Evolutionary conservation across 2,329 filamentous ascomycete genomes (phyloP).

Genomic region (Harringtonia lauricola): DNA sequence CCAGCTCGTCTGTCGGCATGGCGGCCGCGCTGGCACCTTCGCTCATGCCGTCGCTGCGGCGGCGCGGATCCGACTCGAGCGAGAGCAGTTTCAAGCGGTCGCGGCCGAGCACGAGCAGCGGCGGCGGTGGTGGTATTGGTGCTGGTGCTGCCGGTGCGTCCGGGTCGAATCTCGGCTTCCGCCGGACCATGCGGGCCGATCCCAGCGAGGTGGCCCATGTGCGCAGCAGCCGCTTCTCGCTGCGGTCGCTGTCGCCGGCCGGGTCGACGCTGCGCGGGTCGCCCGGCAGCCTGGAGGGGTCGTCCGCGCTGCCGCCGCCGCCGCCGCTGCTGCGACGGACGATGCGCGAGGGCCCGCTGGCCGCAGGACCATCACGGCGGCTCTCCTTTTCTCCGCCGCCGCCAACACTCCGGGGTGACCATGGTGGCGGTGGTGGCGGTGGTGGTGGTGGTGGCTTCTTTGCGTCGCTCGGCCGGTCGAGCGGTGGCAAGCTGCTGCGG

Average conservation of each 20-base stretch:
- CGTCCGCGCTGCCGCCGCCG: slow-evolving; percentile 32
- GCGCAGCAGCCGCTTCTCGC: slow-evolving; percentile 41
- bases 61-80: slow-evolving; percentile 53
- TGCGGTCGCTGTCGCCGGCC: slow-evolving; percentile 60
- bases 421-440: neutral
- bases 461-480: slow-evolving; percentile 30
- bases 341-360: slow-evolving; percentile 23
- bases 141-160: slow-evolving; percentile 26
- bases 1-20: too few species aligned
- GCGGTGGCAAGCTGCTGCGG: slow-evolving; percentile 19
- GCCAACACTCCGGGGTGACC: slow-evolving; percentile 1
- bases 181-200: slow-evolving; percentile 56
- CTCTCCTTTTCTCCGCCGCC: slow-evolving; percentile 11
- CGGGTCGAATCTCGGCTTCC: slow-evolving; percentile 58
- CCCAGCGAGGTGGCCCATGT: slow-evolving; percentile 19
- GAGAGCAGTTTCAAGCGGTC: slow-evolving; percentile 73
- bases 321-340: slow-evolving; percentile 36
- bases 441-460: slow-evolving; percentile 22
- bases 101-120: neutral
- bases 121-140: neutral
- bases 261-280: slow-evolving; percentile 39
- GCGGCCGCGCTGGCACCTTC: too few species aligned
- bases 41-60: slow-evolving; percentile 29
- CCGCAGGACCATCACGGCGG: neutral
- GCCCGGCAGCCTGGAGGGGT: slow-evolving; percentile 15